Base-by-base conservation (phyloP, 192 early-diverging fungal genomes). In the Thoreauomyces humboldtii region DNA sequence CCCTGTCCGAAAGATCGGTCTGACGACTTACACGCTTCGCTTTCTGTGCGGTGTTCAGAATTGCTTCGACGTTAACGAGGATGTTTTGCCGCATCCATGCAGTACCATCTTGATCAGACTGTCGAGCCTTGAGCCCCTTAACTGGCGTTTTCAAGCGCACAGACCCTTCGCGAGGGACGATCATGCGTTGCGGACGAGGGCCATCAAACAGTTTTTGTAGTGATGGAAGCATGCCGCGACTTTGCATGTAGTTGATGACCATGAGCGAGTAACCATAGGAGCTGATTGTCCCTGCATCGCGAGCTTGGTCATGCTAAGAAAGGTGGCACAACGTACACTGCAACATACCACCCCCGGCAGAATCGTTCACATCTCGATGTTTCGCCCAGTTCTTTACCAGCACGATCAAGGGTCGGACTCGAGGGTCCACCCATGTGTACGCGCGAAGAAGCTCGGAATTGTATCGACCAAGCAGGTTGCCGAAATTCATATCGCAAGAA, bases 181-280 rank as follows among this genome's bases (percentile, higher is more conserved):
- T n/a, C 11, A 41, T 9, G 9, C 38, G 9, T 7, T 19, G 7
- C 7, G 47, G 47, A 50, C 25, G 36, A 0, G 24, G n/a, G 27
- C 22, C 28, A 17, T 31, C 57, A 35, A 31, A 69, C 12, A 78
- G 53, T 15, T 31, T 37, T 64, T 81, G 80, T n/a, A 81, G 56
- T 3, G 69, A 74, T 0, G 77, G 77, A 1, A 81, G 6, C 28
- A 79, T 63, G 31, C 67, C 67, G 2, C 31, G 32, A 28, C 67
- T 5, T 53, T 81, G 80, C 19, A 82, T 47, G 42, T 45, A 77
- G 44, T 60, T 58, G 14, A 82, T 34, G 29, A 71, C 63, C 81
- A 82, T 82, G 0, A 82, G 67, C 2, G 73, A 55, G 31, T 73
- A 73, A 3, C 65, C 70, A 46, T 82, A 82, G 1, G 77, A 79